Evolutionary conservation across 2,329 filamentous ascomycete species (phyloP), one percentile per base, ranked within the genome.

Genomic region (Rhytidhysteron rufulum): DNA sequence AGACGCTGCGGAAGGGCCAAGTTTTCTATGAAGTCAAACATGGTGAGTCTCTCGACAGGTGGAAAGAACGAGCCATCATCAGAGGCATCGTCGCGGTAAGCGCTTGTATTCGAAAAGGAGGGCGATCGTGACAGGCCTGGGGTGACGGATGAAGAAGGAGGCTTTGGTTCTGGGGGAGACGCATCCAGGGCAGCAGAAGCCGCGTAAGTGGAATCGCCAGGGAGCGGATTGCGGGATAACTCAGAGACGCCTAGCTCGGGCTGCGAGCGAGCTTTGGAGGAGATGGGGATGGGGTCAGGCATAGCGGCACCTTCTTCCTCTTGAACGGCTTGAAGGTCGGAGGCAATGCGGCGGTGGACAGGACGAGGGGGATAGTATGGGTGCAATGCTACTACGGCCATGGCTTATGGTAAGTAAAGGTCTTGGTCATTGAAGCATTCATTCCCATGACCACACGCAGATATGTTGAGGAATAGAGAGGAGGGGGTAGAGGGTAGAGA

Each of bases 21-120:
- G 62, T 96, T 97, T 68, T 96, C 91, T 50, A 98, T 79, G 35
- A 98, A 77, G 60, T 98, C 93, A 55, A 98, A 88, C 42, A 97
- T 81, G 29, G 86, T 90, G 39, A 98, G 74, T 37, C 88, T 86
- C 63, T 98, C 93, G 18, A 96, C 73, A 1, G 91, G 90, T 8
- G 90, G 88, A 47, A 94, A 86, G 17, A 64, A 63, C 44, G 60
- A 50, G 21, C 51, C 52, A 27, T 63, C 56, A 47, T 95, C 88
- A 79, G 87, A 93, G 60, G 91, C 59, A 29, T 70, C 88, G 54
- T 93, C 87, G 42, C 93, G 86, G 56, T 88, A 88, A n/a, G 82
- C 84, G 63, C 83, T 88, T 65, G 83, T 88, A 35, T 80, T 83
- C n/a, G 87, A 89, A 63, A 89, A 89, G 13, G 89, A 95, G 13